Evolutionary conservation across 208 protist genomes (phyloP).

Genomic region (Leishmania major): DNA sequence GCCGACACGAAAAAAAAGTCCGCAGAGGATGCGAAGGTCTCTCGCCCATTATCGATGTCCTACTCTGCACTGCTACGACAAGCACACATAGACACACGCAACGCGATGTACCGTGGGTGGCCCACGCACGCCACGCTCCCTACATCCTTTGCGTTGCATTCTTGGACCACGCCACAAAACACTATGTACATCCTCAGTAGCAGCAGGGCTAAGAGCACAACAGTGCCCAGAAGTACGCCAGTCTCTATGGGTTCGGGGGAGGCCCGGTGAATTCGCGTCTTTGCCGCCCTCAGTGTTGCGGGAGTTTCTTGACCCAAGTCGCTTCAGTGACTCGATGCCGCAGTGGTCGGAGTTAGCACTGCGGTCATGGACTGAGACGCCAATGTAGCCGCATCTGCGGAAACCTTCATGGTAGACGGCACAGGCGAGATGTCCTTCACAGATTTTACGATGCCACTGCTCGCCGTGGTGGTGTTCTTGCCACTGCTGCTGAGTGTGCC

Average conservation of each 20-base stretch:
- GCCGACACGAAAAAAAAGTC: no score
- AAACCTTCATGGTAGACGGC: not conserved
- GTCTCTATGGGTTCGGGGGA: not conserved
- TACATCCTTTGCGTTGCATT: not conserved
- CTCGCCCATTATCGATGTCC: not conserved
- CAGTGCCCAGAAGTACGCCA: not conserved
- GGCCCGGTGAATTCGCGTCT: not conserved
- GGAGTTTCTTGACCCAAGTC: not conserved
- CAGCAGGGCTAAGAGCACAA: not conserved
- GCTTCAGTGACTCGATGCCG: not conserved
- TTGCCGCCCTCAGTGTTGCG: not conserved
- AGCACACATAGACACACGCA: not conserved
- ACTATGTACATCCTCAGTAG: not conserved
- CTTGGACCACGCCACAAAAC: not conserved
- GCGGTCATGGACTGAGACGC: not conserved
- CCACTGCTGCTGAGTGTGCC: not conserved
- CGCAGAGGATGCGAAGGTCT: not conserved
- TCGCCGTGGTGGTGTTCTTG: no score
- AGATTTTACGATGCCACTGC: slow-evolving; percentile 1
- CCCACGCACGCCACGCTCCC: not conserved
- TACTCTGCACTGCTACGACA: not conserved
- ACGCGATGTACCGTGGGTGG: not conserved
- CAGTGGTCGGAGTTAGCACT: not conserved
- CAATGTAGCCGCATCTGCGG: not conserved
- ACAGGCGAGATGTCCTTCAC: not conserved